A percentile compares a stretch with the other conserved stretches of the same genome.
phyloP scores from a whole-genome alignment of 345 rosid species.

The Linum trigynum region DNA sequence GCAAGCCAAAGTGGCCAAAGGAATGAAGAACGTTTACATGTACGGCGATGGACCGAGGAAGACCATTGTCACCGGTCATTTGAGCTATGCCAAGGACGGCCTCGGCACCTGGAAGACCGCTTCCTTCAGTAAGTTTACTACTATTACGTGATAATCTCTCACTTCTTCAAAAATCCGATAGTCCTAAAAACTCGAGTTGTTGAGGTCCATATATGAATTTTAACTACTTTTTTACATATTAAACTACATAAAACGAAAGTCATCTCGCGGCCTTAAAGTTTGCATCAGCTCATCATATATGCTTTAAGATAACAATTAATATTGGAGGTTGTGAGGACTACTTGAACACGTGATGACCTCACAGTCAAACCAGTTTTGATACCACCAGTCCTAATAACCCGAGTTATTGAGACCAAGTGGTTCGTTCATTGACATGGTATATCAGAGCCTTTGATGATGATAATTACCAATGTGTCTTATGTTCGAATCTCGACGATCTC shows the following conservation, averaged over 20 bases:
- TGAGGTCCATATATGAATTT: neutral
- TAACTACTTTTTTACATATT: neutral
- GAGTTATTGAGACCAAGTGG: too few species aligned
- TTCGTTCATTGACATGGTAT: too few species aligned
- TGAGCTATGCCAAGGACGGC: constrained; percentile 13
- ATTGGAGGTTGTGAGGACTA: too few species aligned
- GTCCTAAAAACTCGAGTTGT: too few species aligned
- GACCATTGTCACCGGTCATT: constrained; percentile 17
- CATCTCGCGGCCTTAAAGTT: neutral
- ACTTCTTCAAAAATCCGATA: too few species aligned
- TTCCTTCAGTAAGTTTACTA: constrained; percentile 15
- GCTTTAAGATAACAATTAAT: too few species aligned
- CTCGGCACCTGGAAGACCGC: constrained; percentile 22
- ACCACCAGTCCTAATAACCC: too few species aligned
- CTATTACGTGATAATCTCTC: too few species aligned
- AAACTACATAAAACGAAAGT: too few species aligned
- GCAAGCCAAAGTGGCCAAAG: constrained; percentile 10
- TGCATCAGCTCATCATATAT: neutral
- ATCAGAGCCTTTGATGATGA: too few species aligned
- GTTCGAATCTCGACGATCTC: too few species aligned
- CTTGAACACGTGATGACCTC: neutral
- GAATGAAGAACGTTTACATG: constrained; percentile 12
- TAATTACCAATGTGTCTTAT: too few species aligned
- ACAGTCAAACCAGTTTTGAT: neutral
- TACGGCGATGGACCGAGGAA: constrained; percentile 22